Conservation (phyloP, 1,139 yeast genomes). For the Eremothecium sinecaudum region DNA sequence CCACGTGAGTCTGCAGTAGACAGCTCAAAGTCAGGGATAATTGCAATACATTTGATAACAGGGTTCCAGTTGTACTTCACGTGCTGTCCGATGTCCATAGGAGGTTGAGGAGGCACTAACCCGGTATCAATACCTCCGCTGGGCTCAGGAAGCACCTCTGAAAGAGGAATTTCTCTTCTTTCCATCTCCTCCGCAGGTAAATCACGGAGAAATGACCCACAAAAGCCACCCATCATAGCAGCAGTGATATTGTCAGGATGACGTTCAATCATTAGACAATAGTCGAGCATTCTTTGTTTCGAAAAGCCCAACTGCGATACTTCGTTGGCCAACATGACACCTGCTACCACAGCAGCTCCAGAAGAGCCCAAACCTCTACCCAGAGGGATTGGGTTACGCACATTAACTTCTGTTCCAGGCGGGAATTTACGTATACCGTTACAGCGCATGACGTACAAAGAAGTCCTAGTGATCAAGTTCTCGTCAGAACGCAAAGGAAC, state of each 20-base stretch:
- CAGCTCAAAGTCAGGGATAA: slow-evolving; percentile 89
- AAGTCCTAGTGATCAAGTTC: slow-evolving; percentile 85
- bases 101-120: slow-evolving; percentile 68
- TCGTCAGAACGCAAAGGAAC: slow-evolving; percentile 72
- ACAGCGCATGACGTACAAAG: slow-evolving; percentile 80
- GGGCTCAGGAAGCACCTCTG: slow-evolving; percentile 65
- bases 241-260: slow-evolving; percentile 98
- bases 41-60: slow-evolving; percentile 75
- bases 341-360: slow-evolving; percentile 98
- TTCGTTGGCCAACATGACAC: slow-evolving; percentile 84
- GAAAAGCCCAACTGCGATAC: slow-evolving; percentile 63
- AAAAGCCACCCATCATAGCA: slow-evolving; percentile 98
- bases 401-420: slow-evolving; percentile 69
- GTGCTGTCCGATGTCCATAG: slow-evolving; percentile 80
- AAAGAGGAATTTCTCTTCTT: slow-evolving; percentile 72
- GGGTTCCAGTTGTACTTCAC: slow-evolving; percentile 77
- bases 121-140: slow-evolving; percentile 60
- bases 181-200: slow-evolving; percentile 59
- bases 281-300: slow-evolving; percentile 80
- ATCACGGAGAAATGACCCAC: slow-evolving; percentile 86
- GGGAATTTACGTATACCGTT: slow-evolving; percentile 71
- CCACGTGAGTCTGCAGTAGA: slow-evolving; percentile 86
- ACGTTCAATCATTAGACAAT: slow-evolving; percentile 91
- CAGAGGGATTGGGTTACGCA: slow-evolving; percentile 83
- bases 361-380: slow-evolving; percentile 97